phyloP scores from a whole-genome alignment of 1,139 yeast species.

The Candida sanyaensis region DNA sequence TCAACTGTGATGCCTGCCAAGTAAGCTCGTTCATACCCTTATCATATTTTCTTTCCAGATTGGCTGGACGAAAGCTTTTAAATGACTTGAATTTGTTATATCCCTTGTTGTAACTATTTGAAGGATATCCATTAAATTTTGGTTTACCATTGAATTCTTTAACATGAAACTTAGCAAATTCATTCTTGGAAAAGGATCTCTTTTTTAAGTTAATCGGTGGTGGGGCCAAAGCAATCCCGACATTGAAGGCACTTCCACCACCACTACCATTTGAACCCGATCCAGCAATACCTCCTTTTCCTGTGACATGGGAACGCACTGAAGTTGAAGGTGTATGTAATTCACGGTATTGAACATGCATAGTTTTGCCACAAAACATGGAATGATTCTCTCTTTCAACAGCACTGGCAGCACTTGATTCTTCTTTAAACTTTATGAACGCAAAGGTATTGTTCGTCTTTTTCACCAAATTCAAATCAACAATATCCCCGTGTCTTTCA shows the following conservation, averaged over 20 bases:
- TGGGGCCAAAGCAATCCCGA: slow-evolving; percentile 61
- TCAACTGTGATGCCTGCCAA: slow-evolving; percentile 14
- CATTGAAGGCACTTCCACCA: slow-evolving; percentile 4
- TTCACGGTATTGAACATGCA: slow-evolving; percentile 83
- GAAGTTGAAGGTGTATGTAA: slow-evolving; percentile 28
- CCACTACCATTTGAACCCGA: background rate
- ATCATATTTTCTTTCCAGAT: background rate
- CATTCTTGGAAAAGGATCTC: slow-evolving; percentile 20
- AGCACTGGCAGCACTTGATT: slow-evolving; percentile 79
- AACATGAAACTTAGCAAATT: slow-evolving; percentile 4
- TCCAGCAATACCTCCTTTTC: background rate
- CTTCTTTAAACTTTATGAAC: slow-evolving; percentile 63
- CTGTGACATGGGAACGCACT: slow-evolving; percentile 2
- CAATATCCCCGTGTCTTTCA: slow-evolving; percentile 65
- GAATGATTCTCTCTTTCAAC: slow-evolving; percentile 83
- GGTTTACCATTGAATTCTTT: slow-evolving; percentile 10
- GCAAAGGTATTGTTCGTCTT: slow-evolving; percentile 63
- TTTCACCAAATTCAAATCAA: slow-evolving; percentile 51
- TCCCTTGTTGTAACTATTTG: slow-evolving; percentile 16
- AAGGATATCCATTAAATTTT: slow-evolving; percentile 16
- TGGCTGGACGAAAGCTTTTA: background rate
- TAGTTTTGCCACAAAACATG: slow-evolving; percentile 67
- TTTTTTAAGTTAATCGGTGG: slow-evolving; percentile 67
- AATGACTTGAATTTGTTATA: slow-evolving; percentile 2
- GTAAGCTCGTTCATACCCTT: slow-evolving; percentile 3